Conservation (phyloP, 805 yeast species). For the Yarrowia sp. region DNA sequence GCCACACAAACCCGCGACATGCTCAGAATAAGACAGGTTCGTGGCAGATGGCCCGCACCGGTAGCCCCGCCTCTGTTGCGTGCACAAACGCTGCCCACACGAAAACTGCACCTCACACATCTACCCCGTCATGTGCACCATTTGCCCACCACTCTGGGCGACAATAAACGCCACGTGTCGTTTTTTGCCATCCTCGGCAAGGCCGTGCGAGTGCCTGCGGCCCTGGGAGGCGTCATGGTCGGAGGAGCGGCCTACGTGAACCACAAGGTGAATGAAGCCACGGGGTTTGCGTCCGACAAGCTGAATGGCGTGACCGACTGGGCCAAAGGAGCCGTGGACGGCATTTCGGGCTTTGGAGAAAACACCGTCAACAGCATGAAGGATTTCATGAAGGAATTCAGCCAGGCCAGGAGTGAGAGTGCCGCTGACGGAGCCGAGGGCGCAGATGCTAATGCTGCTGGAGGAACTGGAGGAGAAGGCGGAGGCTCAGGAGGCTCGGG, state of each 20-base stretch:
- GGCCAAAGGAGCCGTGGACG: slow-evolving; percentile 60
- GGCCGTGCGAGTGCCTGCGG: slow-evolving; percentile 60
- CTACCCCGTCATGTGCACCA: slow-evolving; percentile 28
- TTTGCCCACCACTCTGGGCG: slow-evolving; percentile 13
- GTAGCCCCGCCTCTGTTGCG: neutral
- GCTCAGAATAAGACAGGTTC: slow-evolving; percentile 13
- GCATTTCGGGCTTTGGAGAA: slow-evolving; percentile 40
- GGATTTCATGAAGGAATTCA: slow-evolving; percentile 26
- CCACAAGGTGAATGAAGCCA: slow-evolving; percentile 89
- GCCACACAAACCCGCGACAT: neutral
- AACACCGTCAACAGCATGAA: slow-evolving; percentile 11
- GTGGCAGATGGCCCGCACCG: slow-evolving; percentile 7
- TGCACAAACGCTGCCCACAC: neutral
- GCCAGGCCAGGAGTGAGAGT: neutral
- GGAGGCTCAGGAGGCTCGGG: slow-evolving; percentile 41
- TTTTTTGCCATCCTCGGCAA: slow-evolving; percentile 41
- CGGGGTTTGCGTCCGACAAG: slow-evolving; percentile 71
- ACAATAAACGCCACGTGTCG: slow-evolving; percentile 14
- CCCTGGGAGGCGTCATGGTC: slow-evolving; percentile 88
- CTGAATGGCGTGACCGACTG: slow-evolving; percentile 65
- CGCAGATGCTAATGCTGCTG: neutral
- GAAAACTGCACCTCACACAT: slow-evolving; percentile 19
- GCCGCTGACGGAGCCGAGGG: neutral
- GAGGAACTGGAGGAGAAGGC: slow-evolving; percentile 44
- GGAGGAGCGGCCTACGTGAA: slow-evolving; percentile 95